These are phyloP conservation scores for Pythium rhizo-oryzae DNA, from an alignment of 352 stramenopile genomes.

Conservation along the genomic window DNA sequence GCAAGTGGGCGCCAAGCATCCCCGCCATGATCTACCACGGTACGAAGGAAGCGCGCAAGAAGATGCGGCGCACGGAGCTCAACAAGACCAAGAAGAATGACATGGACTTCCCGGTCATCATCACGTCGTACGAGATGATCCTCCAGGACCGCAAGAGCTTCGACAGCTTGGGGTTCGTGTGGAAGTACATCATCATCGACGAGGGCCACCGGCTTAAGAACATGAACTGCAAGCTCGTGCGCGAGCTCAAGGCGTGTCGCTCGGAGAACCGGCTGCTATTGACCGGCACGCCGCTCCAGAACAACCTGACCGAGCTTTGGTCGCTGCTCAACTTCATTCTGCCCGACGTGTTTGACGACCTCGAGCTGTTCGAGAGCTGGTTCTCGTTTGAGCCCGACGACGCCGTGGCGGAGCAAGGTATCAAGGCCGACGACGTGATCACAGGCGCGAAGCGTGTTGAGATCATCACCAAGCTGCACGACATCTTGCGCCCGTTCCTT, in stretches of 20 bases:
- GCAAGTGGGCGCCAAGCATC: constrained; percentile 84
- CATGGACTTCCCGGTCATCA: constrained; percentile 80
- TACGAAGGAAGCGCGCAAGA: constrained; percentile 47
- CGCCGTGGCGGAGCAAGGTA: constrained; percentile 51
- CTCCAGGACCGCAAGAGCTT: constrained; percentile 72
- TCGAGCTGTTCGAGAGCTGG: constrained; percentile 98
- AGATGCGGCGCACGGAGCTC: constrained; percentile 54
- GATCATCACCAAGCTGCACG: constrained; percentile 96
- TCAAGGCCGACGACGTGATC: constrained; percentile 86
- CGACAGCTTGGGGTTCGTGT: constrained; percentile 61
- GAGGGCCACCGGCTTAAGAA: constrained; percentile 99
- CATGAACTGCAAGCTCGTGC: constrained; percentile 95
- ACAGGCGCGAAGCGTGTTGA: constrained; percentile 92
- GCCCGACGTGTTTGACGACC: constrained; percentile 97
- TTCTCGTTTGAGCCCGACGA: constrained; percentile 97
- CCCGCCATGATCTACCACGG: constrained; percentile 99
- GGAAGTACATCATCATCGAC: constrained; percentile 98
- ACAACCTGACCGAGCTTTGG: constrained; percentile 99
- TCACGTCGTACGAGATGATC: constrained; percentile 91
- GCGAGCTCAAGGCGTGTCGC: constrained; percentile 92
- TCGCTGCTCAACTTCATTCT: constrained; percentile 98
- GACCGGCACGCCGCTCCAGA: constrained; percentile 97
- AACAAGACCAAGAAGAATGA: constrained; percentile 56
- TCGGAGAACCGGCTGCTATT: constrained; percentile 95
- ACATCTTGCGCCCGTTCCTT: constrained; percentile 97